Evolutionary conservation across 306 rosid genomes (phyloP).

Genomic region (Dalbergia oliveri): DNA sequence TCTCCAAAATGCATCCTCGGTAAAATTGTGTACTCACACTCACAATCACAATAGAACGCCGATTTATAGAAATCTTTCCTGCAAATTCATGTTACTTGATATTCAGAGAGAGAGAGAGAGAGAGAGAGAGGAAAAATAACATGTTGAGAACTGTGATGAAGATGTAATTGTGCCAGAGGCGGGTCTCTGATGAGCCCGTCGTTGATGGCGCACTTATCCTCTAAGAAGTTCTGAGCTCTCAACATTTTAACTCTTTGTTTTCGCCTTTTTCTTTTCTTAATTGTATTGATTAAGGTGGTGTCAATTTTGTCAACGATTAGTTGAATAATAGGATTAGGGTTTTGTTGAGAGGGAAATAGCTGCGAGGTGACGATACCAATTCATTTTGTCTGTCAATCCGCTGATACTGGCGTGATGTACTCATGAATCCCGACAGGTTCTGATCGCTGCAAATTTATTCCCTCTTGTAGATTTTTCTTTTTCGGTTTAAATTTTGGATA

Average conservation of each 20-base stretch:
- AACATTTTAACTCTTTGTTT: not conserved
- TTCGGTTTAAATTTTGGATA: not conserved
- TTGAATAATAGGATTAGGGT: not conserved
- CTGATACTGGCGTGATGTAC: constrained; percentile 75
- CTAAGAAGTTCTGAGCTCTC: constrained; percentile 99
- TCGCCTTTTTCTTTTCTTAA: not conserved
- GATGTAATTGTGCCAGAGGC: constrained; percentile 62
- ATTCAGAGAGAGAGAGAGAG: too few relatives aligned
- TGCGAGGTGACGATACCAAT: constrained; percentile 73
- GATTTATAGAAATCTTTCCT: not conserved
- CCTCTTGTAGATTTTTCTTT: not conserved
- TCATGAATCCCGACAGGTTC: constrained; percentile 97
- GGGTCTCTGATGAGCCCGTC: constrained; percentile 48
- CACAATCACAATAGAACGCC: not conserved
- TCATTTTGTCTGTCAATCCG: constrained; percentile 83
- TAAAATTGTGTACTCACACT: not conserved
- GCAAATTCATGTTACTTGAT: not conserved
- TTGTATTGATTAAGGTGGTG: not conserved
- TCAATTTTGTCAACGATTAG: not conserved
- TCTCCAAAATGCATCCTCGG: not conserved
- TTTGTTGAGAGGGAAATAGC: constrained; percentile 27
- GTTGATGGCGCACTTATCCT: constrained; percentile 84
- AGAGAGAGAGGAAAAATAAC: not conserved
- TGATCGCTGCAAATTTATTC: constrained; percentile 57
- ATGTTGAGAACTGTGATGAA: constrained; percentile 68